Evolutionary conservation across 139 green algal genomes (phyloP), one percentile per base, ranked within the genome.

Genomic region (Chlorella sp.): DNA sequence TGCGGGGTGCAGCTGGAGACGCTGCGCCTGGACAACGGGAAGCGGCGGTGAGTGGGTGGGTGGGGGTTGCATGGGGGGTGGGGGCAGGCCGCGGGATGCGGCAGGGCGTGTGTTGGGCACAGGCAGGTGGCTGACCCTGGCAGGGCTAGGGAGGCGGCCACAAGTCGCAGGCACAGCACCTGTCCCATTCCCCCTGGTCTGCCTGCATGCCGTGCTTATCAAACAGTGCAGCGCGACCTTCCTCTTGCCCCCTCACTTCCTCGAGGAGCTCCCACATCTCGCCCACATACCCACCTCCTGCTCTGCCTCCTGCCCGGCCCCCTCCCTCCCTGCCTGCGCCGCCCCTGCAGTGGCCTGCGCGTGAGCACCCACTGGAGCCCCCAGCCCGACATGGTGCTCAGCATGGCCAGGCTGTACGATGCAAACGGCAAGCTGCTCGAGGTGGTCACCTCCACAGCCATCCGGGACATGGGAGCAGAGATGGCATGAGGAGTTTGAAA

Each of bases 291-390:
- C 5, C 48, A 57, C 48, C 48, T 57, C 48, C 48, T 57, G 48
- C 48, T 9, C 9, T 57, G 5, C 48, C 9, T 9, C 48, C 48
- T 5, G 9, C 48, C 48, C 48, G 5, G 7, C 48, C 48, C 9
- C 48, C 48, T 18, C 26, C 15, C 24, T 81, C 11, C 75, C 75
- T 15, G 21, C 21, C 77, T 28, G 22, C 37, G 37, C 37, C 39
- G 34, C 73, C n/a, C 28, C 42, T 75, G 85, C 71, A 89, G 85
- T 9, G 89, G 89, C 14, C 57, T 92, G 68, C 77, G 83, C 14
- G 80, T 92, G n/a, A 83, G 78, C 61, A 88, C 61, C 18, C 64
- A 81, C 24, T 92, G 90, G 90, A 84, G 86, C 66, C 90, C 90
- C 0, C 32, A 76, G 36, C n/a, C 39, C 34, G 90, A 82, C 22